A percentile compares a stretch with the other conserved stretches of the same genome.
These are phyloP conservation scores for Hypoxylon sp. DNA, from an alignment of 2,329 filamentous ascomycete species.

Conservation along the genomic window DNA sequence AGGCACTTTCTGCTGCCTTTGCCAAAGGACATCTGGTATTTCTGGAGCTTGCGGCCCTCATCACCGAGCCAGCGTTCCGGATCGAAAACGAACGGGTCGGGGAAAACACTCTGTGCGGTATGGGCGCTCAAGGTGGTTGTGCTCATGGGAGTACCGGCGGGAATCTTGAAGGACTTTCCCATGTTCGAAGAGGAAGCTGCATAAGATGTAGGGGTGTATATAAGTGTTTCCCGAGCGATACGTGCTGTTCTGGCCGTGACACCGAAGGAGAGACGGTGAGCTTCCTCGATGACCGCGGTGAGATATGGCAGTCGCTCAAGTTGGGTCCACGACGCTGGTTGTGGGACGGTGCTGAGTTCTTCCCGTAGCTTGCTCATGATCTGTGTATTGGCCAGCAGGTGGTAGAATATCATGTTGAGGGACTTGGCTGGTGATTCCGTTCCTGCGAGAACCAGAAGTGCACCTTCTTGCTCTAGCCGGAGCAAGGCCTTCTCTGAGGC, in stretches of 20 bases:
- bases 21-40: slow-evolving; percentile 43
- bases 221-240: slow-evolving; percentile 42
- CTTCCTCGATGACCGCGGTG: slow-evolving; percentile 48
- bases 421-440: slow-evolving; percentile 45
- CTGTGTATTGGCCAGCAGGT: slow-evolving; percentile 45
- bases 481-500: slow-evolving; percentile 44
- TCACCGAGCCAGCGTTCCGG: slow-evolving; percentile 44
- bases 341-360: slow-evolving; percentile 41
- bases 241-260: slow-evolving; percentile 42
- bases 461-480: slow-evolving; percentile 45
- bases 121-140: slow-evolving; percentile 41
- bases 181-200: slow-evolving; percentile 40
- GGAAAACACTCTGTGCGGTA: slow-evolving; percentile 40
- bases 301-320: slow-evolving; percentile 48
- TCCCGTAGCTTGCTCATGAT: slow-evolving; percentile 45
- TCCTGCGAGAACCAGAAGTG: slow-evolving; percentile 45
- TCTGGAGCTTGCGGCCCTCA: slow-evolving; percentile 38
- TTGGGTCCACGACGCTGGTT: slow-evolving; percentile 25
- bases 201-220: slow-evolving; percentile 41
- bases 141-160: slow-evolving; percentile 40
- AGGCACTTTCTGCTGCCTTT: slow-evolving; percentile 47
- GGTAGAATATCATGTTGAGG: slow-evolving; percentile 44
- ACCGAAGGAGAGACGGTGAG: slow-evolving; percentile 45
- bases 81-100: slow-evolving; percentile 42
- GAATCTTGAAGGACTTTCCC: slow-evolving; percentile 42